Conservation (phyloP, 2,329 filamentous ascomycete genomes). For the Colletotrichum lini region DNA sequence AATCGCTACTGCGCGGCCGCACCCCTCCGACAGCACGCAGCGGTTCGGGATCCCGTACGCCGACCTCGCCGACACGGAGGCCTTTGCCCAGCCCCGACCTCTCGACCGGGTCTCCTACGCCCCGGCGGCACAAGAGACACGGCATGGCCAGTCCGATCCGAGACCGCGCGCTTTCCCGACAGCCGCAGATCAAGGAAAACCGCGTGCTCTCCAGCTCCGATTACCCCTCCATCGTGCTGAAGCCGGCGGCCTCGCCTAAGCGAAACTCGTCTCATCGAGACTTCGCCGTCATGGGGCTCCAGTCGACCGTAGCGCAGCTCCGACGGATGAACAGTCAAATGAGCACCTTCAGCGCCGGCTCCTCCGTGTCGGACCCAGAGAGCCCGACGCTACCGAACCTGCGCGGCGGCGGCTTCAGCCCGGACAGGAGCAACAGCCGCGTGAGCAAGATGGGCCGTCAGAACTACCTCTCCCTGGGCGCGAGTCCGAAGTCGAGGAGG, state of each 20-base stretch:
- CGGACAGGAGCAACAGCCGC: conserved; percentile 50
- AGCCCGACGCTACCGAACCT: conserved; percentile 58
- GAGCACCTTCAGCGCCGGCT: conserved; percentile 60
- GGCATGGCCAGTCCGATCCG: conserved; percentile 25
- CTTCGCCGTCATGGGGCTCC: conserved; percentile 33
- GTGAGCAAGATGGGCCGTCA: conserved; percentile 54
- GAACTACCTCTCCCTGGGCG: conserved; percentile 59
- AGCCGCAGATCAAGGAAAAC: conserved; percentile 11
- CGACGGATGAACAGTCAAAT: conserved; percentile 71
- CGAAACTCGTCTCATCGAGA: conserved; percentile 25
- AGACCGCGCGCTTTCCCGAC: conserved; percentile 12
- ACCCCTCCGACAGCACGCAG: not conserved
- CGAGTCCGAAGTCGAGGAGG: conserved; percentile 42
- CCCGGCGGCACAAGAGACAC: conserved; percentile 20
- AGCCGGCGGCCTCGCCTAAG: conserved; percentile 6
- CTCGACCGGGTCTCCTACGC: conserved; percentile 27
- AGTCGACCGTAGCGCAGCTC: conserved; percentile 63
- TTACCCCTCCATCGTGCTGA: conserved; percentile 29
- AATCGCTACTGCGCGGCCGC: not conserved
- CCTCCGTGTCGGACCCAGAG: conserved; percentile 52
- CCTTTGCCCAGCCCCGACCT: conserved; percentile 20
- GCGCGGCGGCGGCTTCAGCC: conserved; percentile 57
- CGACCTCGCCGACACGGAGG: conserved; percentile 10
- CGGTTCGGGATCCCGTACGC: not conserved
- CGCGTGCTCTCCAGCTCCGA: conserved; percentile 13